phyloP scores from a whole-genome alignment of 2,329 filamentous ascomycete genomes.

The Karstenula rhodostoma region DNA sequence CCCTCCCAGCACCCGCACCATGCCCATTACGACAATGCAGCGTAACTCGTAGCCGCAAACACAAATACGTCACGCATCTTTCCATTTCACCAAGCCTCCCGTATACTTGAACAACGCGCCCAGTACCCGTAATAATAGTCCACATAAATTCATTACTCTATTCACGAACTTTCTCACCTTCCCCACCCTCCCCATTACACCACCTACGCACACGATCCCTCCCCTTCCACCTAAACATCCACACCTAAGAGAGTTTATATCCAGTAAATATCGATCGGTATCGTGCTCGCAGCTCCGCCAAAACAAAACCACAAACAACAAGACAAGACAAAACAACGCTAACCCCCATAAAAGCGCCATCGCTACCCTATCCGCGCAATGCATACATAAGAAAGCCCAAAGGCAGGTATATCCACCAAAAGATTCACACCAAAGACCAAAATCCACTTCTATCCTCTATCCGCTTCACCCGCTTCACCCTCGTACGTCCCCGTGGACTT shows the following conservation, averaged over 20 bases:
- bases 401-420: constrained; percentile 1
- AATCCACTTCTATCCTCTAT: background rate
- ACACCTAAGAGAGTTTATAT: too few relatives aligned
- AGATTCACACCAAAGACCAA: background rate
- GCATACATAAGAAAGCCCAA: background rate
- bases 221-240: background rate
- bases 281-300: background rate
- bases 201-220: background rate
- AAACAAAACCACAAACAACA: background rate
- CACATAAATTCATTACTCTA: background rate
- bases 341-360: background rate
- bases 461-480: background rate
- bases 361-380: background rate
- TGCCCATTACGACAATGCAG: too few relatives aligned
- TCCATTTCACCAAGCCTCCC: too few relatives aligned
- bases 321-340: background rate
- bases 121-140: too few relatives aligned
- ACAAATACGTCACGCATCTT: too few relatives aligned
- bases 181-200: background rate
- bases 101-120: too few relatives aligned
- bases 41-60: too few relatives aligned
- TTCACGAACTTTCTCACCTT: background rate
- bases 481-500: background rate
- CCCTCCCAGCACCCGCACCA: background rate
- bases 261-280: background rate